Base-by-base conservation (phyloP, 371 early-diverging fungal species). In the Rhizomucor miehei region DNA sequence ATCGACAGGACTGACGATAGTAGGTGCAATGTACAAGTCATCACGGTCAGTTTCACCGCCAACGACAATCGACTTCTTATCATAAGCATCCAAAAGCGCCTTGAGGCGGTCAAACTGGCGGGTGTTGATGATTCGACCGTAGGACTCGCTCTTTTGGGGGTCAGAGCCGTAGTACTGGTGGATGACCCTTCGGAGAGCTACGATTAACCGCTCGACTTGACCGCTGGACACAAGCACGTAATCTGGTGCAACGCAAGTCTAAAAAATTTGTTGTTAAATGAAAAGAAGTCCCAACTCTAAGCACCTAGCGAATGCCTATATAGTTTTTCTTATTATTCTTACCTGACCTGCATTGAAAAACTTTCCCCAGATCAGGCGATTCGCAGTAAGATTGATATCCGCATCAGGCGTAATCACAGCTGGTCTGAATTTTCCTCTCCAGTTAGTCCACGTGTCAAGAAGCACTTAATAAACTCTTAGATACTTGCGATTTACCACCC, bases 241-340 rank as follows among this genome's bases (percentile, higher is more conserved):
- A 63, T 95, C 96, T 40, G 91, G 90, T 11, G 90, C 88, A 46
- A 95, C 80, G 64, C 95, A 94, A 1, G 89, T 90, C 81, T 94
- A 59, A 17, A 52, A 41, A 39, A 20, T 24, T 40, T 38, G 39
- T 16, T 46, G n/a, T n/a, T 19, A 5, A 45, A 45, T 23, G n/a
- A 23, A 45, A 45, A 6, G 19, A 45, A 20, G 46, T 44, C 17
- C 19, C 14, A 46, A 46, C 46, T 11, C 46, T 1, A 45, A n/a
- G n/a, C n/a, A n/a, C n/a, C n/a, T n/a, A n/a, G n/a, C n/a, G n/a
- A n/a, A n/a, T n/a, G n/a, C n/a, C n/a, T n/a, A n/a, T n/a, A n/a
- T n/a, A n/a, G n/a, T n/a, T n/a, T n/a, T n/a, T n/a, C n/a, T n/a
- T n/a, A n/a, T n/a, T n/a, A n/a, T n/a, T n/a, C 41, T 54, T 65